Conservation (phyloP, 2,329 filamentous ascomycete species). For the Cladosporium velox region DNA sequence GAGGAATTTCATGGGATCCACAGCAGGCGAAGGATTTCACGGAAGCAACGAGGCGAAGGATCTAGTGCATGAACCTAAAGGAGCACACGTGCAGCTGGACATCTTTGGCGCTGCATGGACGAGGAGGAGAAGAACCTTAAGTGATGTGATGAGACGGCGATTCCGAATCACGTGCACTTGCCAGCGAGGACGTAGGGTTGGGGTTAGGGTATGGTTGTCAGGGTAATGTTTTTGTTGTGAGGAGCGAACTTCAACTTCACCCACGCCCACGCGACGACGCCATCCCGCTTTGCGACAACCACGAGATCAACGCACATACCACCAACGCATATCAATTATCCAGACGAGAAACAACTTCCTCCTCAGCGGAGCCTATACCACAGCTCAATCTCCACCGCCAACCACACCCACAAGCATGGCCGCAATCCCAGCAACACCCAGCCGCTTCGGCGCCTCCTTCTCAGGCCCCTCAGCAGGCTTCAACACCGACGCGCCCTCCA, state of each 20-base stretch:
- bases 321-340: neutral
- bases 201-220: neutral
- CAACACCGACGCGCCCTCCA: conserved; percentile 59
- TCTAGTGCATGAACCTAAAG: neutral
- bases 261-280: neutral
- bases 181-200: neutral
- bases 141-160: neutral
- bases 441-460: conserved; percentile 68
- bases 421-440: conserved; percentile 43
- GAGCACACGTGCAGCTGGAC: neutral
- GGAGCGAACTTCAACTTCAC: neutral
- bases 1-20: too few relatives aligned
- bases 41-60: neutral
- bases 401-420: conserved; percentile 29
- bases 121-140: neutral
- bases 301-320: neutral
- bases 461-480: conserved; percentile 61
- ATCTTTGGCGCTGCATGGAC: neutral
- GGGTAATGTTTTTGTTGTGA: conserved; percentile 5
- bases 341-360: neutral
- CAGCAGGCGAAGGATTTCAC: too few relatives aligned
- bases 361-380: neutral
- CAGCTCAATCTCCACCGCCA: neutral
- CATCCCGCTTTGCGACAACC: neutral
- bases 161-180: neutral